Conservation (phyloP, 495 filamentous ascomycete species). For the Penicillium crystallinum region DNA sequence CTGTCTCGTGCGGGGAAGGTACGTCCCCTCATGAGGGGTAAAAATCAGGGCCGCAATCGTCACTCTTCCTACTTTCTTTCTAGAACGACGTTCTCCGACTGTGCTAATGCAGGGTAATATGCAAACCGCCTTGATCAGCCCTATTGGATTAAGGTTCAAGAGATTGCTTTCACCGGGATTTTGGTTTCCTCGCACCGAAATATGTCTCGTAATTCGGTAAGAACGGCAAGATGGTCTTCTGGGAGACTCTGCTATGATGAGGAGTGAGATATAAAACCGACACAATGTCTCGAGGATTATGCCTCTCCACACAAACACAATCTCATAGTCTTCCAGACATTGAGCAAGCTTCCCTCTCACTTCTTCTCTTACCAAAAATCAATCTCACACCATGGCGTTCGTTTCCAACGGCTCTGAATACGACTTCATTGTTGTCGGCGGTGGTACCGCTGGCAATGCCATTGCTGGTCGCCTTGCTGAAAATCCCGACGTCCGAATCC, state of each 20-base stretch:
- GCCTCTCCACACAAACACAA: background rate
- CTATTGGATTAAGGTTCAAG: background rate
- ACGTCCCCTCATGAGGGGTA: slow-evolving; percentile 19
- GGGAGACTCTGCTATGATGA: background rate
- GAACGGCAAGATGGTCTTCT: background rate
- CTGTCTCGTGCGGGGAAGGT: slow-evolving; percentile 1
- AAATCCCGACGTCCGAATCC: slow-evolving; percentile 45
- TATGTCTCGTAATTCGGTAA: background rate
- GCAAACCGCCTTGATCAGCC: background rate
- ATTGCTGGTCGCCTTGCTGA: slow-evolving; percentile 57
- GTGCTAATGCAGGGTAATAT: too few relatives aligned
- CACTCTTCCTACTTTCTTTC: background rate
- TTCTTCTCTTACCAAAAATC: background rate
- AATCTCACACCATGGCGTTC: slow-evolving; percentile 13
- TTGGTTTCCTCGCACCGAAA: background rate
- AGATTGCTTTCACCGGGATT: too few relatives aligned
- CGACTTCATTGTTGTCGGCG: slow-evolving; percentile 43
- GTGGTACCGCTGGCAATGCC: slow-evolving; percentile 54
- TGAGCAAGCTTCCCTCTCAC: background rate
- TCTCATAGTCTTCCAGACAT: background rate
- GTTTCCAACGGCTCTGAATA: slow-evolving; percentile 20
- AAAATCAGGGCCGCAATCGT: background rate
- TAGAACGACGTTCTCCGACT: background rate
- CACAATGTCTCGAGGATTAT: background rate
- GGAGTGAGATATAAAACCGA: background rate